These are phyloP conservation scores for Musa itinerans DNA, from an alignment of 176 grass and related monocot genomes.

Conservation along the genomic window DNA sequence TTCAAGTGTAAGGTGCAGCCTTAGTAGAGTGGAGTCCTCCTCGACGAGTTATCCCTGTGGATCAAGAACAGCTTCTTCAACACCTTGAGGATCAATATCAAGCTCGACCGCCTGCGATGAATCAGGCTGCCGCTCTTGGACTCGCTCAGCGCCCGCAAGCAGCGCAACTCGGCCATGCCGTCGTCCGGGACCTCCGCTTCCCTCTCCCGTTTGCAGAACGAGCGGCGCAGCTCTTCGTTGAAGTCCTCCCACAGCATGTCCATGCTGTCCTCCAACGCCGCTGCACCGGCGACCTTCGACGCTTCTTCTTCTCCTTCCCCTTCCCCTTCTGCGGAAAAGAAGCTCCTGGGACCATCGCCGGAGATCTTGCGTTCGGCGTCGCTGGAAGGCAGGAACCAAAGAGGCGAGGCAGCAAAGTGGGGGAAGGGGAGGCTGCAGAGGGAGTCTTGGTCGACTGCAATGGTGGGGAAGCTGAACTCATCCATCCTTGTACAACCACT, in stretches of 20 bases:
- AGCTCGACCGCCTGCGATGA: slow-evolving; percentile 35
- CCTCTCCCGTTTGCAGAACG: neutral
- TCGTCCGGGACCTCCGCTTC: neutral
- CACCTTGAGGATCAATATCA: slow-evolving; percentile 67
- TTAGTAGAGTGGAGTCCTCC: too few relatives aligned
- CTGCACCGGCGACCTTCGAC: neutral
- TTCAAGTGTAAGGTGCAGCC: too few relatives aligned
- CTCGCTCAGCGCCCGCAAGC: neutral
- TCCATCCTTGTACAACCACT: slow-evolving; percentile 31
- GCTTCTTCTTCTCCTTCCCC: neutral
- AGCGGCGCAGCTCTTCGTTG: slow-evolving; percentile 61
- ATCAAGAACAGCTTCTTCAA: slow-evolving; percentile 72
- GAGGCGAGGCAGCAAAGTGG: slow-evolving; percentile 40
- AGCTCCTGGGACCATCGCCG: neutral
- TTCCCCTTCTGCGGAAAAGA: neutral
- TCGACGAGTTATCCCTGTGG: neutral
- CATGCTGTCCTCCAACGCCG: slow-evolving; percentile 65
- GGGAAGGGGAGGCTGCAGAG: slow-evolving; percentile 35
- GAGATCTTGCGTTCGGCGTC: slow-evolving; percentile 29
- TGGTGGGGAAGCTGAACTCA: slow-evolving; percentile 68
- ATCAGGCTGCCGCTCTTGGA: slow-evolving; percentile 32
- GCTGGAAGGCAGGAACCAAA: slow-evolving; percentile 36
- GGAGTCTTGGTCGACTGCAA: slow-evolving; percentile 34
- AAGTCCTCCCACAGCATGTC: slow-evolving; percentile 97
- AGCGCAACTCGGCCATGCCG: neutral